Evolutionary conservation across 768 basidiomycete genomes (phyloP), one percentile per base, ranked within the genome.

Genomic region (Leucosporidium creatinivorum): DNA sequence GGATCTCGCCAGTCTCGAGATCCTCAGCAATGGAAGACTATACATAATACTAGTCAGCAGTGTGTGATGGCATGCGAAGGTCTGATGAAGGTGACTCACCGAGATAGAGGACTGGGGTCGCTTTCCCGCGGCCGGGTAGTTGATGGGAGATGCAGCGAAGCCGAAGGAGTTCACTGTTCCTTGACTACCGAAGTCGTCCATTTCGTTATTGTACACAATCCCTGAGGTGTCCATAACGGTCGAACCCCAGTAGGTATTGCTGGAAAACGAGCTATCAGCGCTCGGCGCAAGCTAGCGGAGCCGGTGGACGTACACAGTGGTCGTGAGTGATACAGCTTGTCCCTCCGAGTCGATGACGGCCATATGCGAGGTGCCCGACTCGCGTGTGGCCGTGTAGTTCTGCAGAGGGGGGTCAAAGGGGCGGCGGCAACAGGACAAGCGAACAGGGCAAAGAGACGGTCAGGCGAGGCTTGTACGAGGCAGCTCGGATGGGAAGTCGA

Each of bases 341-440:
- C 80, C 15, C 76, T 77, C 21, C 3, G 52, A 54, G 56, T 57
- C 56, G 31, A 57, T 57, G 17, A 75, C 78, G 2, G 78, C 79
- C 69, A 81, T 63, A 64, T 80, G 79, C 13, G 75, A 76, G 36
- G 80, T 81, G 0, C 80, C 80, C 18, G 73, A 63, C 63, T 81
- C 80, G 50, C 72, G 69, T 26, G 76, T 63, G 5, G 74, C 62
- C 15, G 74, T 61, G 59, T 77, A 80, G 44, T 74, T 73, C 39
- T 44, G 39, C 13, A 44, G 12, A 36, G 5, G 33, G 33, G 33
- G 6, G 33, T n/a, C n/a, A 12, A 36, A 36, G 12, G 33, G 33
- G 33, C 33, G 12, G 33, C n/a, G n/a, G n/a, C n/a, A 36, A 12
- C 5, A 36, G 33, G 33, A 12, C 33, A 12, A 36, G 33, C 33